Evolutionary conservation across 257 asterid genomes (phyloP).

Genomic region (Jacaranda mimosifolia): DNA sequence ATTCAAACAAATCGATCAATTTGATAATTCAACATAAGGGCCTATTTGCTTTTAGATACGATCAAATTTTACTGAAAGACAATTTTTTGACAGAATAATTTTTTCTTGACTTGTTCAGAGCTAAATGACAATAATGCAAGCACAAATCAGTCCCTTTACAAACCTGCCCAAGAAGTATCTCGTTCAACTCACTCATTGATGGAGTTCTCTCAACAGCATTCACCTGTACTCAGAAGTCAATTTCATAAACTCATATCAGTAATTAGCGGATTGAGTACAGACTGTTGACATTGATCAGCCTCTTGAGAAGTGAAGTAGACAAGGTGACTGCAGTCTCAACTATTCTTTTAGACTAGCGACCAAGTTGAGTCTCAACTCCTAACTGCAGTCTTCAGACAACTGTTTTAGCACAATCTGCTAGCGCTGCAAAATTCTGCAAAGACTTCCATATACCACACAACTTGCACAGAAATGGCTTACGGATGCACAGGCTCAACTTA

Average conservation of each 20-base stretch:
- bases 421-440: slow-evolving; percentile 17
- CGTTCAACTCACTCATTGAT: slow-evolving; percentile 98
- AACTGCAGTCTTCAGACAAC: slow-evolving; percentile 19
- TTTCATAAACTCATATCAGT: slow-evolving; percentile 15
- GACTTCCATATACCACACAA: slow-evolving; percentile 11
- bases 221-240: slow-evolving; percentile 63
- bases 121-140: slow-evolving; percentile 30
- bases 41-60: not conserved
- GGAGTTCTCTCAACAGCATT: slow-evolving; percentile 97
- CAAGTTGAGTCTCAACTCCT: slow-evolving; percentile 3
- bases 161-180: slow-evolving; percentile 98
- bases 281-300: slow-evolving; percentile 14
- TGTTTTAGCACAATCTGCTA: not conserved
- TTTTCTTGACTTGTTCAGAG: slow-evolving; percentile 29
- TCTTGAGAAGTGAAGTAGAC: slow-evolving; percentile 20
- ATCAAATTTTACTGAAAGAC: slow-evolving; percentile 13
- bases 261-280: not conserved
- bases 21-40: slow-evolving; percentile 9
- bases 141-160: slow-evolving; percentile 36
- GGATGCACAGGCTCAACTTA: not conserved
- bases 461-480: slow-evolving; percentile 13
- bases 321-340: not conserved
- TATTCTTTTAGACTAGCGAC: slow-evolving; percentile 17
- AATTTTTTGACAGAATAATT: not conserved
- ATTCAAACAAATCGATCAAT: not conserved